phyloP scores from a whole-genome alignment of 2,329 filamentous ascomycete species.

The Clonostachys byssicola region DNA sequence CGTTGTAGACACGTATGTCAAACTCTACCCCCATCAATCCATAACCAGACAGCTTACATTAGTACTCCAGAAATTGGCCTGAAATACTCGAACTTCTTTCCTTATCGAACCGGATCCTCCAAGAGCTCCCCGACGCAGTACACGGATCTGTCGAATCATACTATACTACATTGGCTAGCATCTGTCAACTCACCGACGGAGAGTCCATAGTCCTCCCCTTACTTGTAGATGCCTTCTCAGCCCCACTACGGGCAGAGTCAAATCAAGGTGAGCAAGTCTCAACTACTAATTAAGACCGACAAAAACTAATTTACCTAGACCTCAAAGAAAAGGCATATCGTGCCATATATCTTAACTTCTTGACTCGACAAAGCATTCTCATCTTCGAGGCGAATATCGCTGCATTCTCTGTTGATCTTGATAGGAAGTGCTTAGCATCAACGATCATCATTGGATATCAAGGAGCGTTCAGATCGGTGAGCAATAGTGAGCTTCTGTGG shows the following conservation, averaged over 20 bases:
- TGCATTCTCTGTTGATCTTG: constrained; percentile 27
- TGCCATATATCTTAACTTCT: constrained; percentile 30
- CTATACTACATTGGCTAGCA: constrained; percentile 30
- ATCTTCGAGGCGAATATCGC: constrained; percentile 34
- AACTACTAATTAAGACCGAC: not conserved
- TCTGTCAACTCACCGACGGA: constrained; percentile 19
- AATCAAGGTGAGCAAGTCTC: not conserved
- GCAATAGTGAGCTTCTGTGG: constrained; percentile 49
- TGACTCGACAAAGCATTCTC: constrained; percentile 26
- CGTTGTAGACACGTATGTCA: not conserved
- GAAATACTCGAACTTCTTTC: constrained; percentile 2
- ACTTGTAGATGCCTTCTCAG: constrained; percentile 18
- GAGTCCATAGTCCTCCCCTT: constrained; percentile 10
- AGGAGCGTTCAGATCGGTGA: not conserved
- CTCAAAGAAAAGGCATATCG: constrained; percentile 8
- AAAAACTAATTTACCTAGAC: not conserved
- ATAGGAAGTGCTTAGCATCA: constrained; percentile 32
- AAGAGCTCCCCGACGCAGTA: constrained; percentile 28
- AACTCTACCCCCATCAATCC: not conserved
- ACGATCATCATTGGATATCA: constrained; percentile 30
- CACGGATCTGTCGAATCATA: constrained; percentile 22
- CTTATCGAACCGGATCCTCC: constrained; percentile 26
- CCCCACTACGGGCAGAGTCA: constrained; percentile 15
- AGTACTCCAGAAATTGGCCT: not conserved
- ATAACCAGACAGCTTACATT: not conserved